Base-by-base conservation (phyloP, 23 red algal genomes). In the Chondrus crispus region DNA sequence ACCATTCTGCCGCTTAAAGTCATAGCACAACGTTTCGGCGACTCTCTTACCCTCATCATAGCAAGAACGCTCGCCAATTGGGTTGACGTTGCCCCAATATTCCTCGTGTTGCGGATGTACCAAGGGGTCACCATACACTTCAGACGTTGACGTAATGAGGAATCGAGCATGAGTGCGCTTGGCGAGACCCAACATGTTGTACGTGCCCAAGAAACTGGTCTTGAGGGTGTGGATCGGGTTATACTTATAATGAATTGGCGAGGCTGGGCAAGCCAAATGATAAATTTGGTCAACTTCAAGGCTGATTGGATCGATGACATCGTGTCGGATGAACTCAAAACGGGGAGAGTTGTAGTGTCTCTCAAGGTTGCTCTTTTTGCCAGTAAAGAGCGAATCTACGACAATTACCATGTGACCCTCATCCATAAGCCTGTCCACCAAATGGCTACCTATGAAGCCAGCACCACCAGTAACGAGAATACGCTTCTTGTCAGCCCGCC, bases 51-150 rank as follows among this genome's bases (percentile, higher is more conserved):
- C 94, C 86, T 98, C 96, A 72, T 98, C 96, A 51, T 98, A 98
- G 76, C 96, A 98, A 24, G 91, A 95, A 42, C 96, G 93, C 48
- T 96, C 94, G 24, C 96, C 96, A 85, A 95, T 96, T 9, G 93
- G 94, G 85, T 98, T 98, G 63, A 98, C 96, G 58, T 98, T 98
- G 1, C 96, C 96, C 93, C 93, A 98, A 62, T 98, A 98, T 33
- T 93, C 90, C 76, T 98, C 96, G 30, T 85, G 60, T 45, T 98
- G 96, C 13, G 96, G 96, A 60, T 98, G 96, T 16, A 93, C 68
- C 69, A 95, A 86, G 22, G 96, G 96, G 69, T 98, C 96, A 63
- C 96, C 96, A 71, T 98, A 98, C 38, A 98, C 93, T 82, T 98
- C 96, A 12, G 88, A 93, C 46, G 96, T 98, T 82, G 93, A 95